Evolutionary conservation across 139 green algal genomes (phyloP).

Genomic region (Axilococcus clingmanii): DNA sequence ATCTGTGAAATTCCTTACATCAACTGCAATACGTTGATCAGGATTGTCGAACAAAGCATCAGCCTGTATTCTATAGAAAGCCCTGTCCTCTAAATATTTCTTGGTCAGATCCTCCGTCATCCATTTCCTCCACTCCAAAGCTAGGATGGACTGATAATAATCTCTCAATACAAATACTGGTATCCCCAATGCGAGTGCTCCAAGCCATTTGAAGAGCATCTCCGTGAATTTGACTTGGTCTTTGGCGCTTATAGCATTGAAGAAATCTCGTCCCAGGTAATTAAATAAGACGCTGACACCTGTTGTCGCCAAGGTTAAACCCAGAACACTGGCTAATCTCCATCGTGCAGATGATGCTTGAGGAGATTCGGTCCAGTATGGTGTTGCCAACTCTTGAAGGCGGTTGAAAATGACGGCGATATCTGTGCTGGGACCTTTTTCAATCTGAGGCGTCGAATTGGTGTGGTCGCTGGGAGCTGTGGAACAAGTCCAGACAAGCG

Average conservation of each 20-base stretch:
- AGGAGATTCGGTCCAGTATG: slow-evolving; percentile 69
- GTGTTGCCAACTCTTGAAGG: slow-evolving; percentile 53
- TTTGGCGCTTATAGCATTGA: slow-evolving; percentile 88
- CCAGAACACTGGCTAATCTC: slow-evolving; percentile 76
- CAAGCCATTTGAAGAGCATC: slow-evolving; percentile 72
- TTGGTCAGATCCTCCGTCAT: slow-evolving; percentile 73
- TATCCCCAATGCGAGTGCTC: slow-evolving; percentile 34
- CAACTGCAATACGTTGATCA: slow-evolving; percentile 79
- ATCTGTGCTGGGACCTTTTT: slow-evolving; percentile 62
- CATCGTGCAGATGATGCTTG: slow-evolving; percentile 37
- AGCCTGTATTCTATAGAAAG: slow-evolving; percentile 85
- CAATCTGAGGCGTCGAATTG: no score
- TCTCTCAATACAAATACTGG: slow-evolving; percentile 86
- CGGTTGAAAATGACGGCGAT: slow-evolving; percentile 53
- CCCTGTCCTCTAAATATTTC: slow-evolving; percentile 77
- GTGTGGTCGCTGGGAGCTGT: no score
- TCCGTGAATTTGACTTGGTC: slow-evolving; percentile 60
- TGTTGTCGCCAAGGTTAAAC: slow-evolving; percentile 87
- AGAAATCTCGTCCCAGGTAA: slow-evolving; percentile 98
- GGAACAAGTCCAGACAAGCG: no score
- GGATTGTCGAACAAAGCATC: slow-evolving; percentile 73
- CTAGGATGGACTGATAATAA: slow-evolving; percentile 56
- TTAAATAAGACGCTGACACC: slow-evolving; percentile 92
- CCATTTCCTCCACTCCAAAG: slow-evolving; percentile 91
- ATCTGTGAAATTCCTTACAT: slow-evolving; percentile 82